A percentile compares a stretch with the other conserved stretches of the same genome.
phyloP scores from a whole-genome alignment of 129 eudicot species.

The Flaveria robusta region DNA sequence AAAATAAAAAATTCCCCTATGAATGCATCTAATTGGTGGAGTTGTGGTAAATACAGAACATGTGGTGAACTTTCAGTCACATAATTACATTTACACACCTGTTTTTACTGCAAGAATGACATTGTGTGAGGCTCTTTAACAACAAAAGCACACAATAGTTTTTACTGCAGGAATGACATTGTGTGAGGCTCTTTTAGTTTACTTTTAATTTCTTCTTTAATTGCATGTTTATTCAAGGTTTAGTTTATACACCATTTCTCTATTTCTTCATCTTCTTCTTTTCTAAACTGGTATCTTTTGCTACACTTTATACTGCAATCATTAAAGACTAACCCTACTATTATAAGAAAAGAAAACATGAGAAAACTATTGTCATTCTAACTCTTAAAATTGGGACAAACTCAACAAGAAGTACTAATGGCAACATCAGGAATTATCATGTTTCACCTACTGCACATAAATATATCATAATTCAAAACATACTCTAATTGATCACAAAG shows the following conservation, averaged over 20 bases:
- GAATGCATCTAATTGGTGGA: neutral
- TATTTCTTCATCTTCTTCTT: no score
- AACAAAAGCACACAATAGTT: neutral
- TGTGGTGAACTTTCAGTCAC: neutral
- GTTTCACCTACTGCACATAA: slow-evolving; percentile 13
- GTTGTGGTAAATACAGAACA: neutral
- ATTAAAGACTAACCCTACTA: no score
- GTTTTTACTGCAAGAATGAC: neutral
- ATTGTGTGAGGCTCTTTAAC: neutral
- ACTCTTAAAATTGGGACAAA: no score
- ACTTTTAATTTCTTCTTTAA: no score
- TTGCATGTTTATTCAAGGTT: no score
- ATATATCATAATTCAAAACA: neutral
- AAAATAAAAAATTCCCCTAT: neutral
- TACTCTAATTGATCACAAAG: neutral
- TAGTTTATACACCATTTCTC: no score
- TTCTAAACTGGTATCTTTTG: no score
- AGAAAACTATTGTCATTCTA: no score
- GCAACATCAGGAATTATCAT: neutral
- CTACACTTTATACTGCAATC: no score
- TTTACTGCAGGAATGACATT: neutral
- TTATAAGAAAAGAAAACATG: no score
- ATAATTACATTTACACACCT: neutral
- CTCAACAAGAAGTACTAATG: neutral
- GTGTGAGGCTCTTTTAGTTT: neutral